Base-by-base conservation (phyloP, 805 yeast genomes). In the Spathaspora girioi region DNA sequence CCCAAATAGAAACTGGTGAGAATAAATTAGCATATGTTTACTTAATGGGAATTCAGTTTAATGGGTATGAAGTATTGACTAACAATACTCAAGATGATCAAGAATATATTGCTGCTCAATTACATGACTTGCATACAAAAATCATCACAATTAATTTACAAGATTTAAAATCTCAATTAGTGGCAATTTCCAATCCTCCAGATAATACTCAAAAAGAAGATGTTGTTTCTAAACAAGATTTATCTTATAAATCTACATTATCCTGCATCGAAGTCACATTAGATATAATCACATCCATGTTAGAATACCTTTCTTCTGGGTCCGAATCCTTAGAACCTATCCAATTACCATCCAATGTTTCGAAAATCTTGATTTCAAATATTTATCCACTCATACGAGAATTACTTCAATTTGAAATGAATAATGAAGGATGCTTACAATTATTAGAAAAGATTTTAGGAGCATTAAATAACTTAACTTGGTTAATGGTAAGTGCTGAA, bases 251-350 rank as follows among this genome's bases (percentile, higher is more conserved):
- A 55, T 68, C 77, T 43, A 77, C 79, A 47, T 67, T 87, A 46
- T 85, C 85, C 56, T 76, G 87, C 3, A 70, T 87, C 19, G 96
- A 89, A 58, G 76, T 86, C 0, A 75, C 87, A 0, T 68, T 92
- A 19, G 98, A 93, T 64, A 65, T 93, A 31, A 72, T 89, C 20
- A 82, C 97, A 1, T 87, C 92, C 1, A 73, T 84, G 6, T 78
- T 87, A 58, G 97, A 91, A 64, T 77, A 69, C 50, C 61, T 73
- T 26, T 66, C 77, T 10, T n/a, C 45, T 52, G 32, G 40, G 2
- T 32, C 7, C 12, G 55, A 56, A 11, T 10, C 40, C 3, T 8
- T 35, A n/a, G 59, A 55, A 7, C 66, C 68, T 1, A 56, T 64
- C 17, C 29, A 52, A 14, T 58, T 73, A 43, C 47, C 58, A 15